Evolutionary conservation across 2,329 filamentous ascomycete species (phyloP), one percentile per base, ranked within the genome.

Genomic region (Diplodia seriata): DNA sequence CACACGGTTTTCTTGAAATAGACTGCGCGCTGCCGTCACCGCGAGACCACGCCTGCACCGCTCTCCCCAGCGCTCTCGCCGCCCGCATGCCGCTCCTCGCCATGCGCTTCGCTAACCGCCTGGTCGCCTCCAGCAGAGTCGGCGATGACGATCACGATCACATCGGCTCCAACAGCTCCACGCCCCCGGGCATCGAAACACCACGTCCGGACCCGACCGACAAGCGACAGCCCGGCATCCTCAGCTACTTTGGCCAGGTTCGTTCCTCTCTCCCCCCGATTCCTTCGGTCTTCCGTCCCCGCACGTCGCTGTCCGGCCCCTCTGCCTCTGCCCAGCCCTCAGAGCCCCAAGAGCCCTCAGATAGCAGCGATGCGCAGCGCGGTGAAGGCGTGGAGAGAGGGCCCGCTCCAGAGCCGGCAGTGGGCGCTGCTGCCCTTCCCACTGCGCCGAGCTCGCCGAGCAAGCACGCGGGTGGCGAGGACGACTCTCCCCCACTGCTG

Each of bases 221-320:
- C 84, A 97, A 97, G 84, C 91, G 95, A 82, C 86, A 97, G 78
- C 95, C 95, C 73, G 92, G 93, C 79, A 91, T 95, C 87, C 88
- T 89, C 81, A 96, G 91, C 85, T 97, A 95, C 86, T 97, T 98
- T 87, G 91, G 91, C 85, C 95, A 99, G 94, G 95, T 99, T 97
- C 90, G 95, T 97, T 87, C 87, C 72, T 79, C 78, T 75, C 86
- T 88, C 87, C 66, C 66, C 36, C 64, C 66, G 57, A 68, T 68
- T 31, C 66, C 66, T 26, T 63, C 54, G 66, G 66, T 64, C 85
- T 88, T 89, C 89, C 77, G 79, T 72, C 74, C 76, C 71, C 74
- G 76, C 71, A 76, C 77, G 74, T 79, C 78, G 74, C 78, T 77
- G 72, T 71, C 74, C 73, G 73, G 74, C 69, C 76, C 75, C 73